phyloP scores from a whole-genome alignment of 441 rosid genomes.

The Daphne laureola region DNA sequence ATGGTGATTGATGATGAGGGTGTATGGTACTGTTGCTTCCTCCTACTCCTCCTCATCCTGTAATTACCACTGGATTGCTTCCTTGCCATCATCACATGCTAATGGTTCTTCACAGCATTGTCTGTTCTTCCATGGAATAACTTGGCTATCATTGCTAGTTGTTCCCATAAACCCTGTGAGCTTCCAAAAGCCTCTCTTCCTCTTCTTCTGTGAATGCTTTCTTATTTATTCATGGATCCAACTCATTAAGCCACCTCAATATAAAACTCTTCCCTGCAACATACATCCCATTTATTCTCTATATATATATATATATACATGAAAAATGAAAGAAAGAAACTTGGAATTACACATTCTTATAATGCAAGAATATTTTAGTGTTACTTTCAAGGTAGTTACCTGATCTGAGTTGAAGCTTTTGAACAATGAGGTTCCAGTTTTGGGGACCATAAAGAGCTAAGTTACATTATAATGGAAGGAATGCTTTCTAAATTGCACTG shows the following conservation, averaged over 20 bases:
- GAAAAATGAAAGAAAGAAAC: neutral
- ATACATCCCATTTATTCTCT: neutral
- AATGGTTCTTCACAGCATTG: slow-evolving; percentile 85
- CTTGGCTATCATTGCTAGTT: slow-evolving; percentile 91
- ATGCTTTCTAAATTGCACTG: no score
- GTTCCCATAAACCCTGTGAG: slow-evolving; percentile 77
- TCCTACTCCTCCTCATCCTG: slow-evolving; percentile 61
- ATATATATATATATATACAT: neutral
- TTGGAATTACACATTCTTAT: no score
- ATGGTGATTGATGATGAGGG: no score
- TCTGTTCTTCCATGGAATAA: slow-evolving; percentile 86
- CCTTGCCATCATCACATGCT: slow-evolving; percentile 89
- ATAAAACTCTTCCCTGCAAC: slow-evolving; percentile 72
- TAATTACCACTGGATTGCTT: slow-evolving; percentile 64
- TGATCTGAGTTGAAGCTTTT: slow-evolving; percentile 79
- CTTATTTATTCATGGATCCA: slow-evolving; percentile 80
- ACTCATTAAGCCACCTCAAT: slow-evolving; percentile 83
- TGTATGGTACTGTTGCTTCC: no score
- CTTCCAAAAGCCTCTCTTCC: slow-evolving; percentile 77
- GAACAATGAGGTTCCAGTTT: slow-evolving; percentile 88
- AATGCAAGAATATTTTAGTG: no score
- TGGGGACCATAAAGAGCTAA: slow-evolving; percentile 79
- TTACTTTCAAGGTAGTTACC: slow-evolving; percentile 18
- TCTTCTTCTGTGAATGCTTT: slow-evolving; percentile 76
- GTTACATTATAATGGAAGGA: no score